phyloP scores from a whole-genome alignment of 108 stramenopile species.

The Cyclotella cryptica region DNA sequence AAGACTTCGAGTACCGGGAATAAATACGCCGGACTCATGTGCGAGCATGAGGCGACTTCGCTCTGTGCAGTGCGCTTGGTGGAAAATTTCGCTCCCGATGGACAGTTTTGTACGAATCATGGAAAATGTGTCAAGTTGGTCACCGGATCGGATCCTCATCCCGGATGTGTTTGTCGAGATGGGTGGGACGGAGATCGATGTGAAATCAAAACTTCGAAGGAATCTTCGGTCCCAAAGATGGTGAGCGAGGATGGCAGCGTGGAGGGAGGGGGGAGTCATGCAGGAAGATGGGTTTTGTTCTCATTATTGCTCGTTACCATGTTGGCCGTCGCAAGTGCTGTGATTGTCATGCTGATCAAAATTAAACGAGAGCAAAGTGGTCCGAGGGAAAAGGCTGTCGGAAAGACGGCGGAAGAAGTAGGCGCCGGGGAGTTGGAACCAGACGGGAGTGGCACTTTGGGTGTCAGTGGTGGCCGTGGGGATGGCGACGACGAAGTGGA shows the following conservation, averaged over 20 bases:
- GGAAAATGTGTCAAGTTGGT: conserved; percentile 30
- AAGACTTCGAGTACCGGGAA: background rate
- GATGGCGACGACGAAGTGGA: background rate
- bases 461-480: background rate
- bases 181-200: conserved; percentile 37
- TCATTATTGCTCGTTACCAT: background rate
- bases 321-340: background rate
- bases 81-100: conserved; percentile 26
- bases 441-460: conserved; percentile 25
- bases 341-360: conserved; percentile 14
- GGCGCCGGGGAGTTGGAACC: conserved; percentile 21
- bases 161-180: conserved; percentile 36
- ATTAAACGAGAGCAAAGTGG: background rate
- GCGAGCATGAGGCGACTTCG: conserved; percentile 33
- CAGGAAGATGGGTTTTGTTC: conserved; percentile 13
- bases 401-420: conserved; percentile 15
- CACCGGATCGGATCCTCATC: conserved; percentile 21
- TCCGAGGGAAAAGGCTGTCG: conserved; percentile 6
- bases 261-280: background rate
- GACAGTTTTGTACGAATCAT: conserved; percentile 47
- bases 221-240: background rate
- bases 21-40: conserved; percentile 31
- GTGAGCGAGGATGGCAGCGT: background rate
- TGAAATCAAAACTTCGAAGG: conserved; percentile 9
- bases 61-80: conserved; percentile 32